These are phyloP conservation scores for Colletotrichum lini DNA, from an alignment of 2,329 filamentous ascomycete genomes.

Conservation along the genomic window DNA sequence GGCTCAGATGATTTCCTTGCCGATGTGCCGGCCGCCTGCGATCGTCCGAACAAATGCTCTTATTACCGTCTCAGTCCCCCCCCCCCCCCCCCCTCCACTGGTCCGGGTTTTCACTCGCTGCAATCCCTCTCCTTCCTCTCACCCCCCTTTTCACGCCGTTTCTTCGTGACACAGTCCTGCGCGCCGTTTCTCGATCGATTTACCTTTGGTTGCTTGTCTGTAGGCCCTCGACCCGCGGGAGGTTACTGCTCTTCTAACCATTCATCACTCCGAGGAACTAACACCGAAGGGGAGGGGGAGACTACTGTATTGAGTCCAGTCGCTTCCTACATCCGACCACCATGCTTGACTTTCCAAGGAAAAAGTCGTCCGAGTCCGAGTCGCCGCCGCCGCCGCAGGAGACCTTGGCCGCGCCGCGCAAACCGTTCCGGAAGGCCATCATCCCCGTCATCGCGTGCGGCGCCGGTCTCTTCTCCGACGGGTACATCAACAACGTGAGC, in stretches of 20 bases:
- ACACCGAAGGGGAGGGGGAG: too few species aligned
- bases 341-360: slow-evolving; percentile 27
- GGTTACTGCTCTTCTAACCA: too few species aligned
- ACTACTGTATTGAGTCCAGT: not conserved
- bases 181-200: too few species aligned
- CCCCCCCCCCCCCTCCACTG: not conserved
- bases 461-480: slow-evolving; percentile 91
- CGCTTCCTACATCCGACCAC: not conserved
- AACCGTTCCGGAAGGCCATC: slow-evolving; percentile 36
- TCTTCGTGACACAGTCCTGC: not conserved
- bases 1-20: slow-evolving; percentile 7
- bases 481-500: slow-evolving; percentile 88
- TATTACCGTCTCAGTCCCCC: not conserved
- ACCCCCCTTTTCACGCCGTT: not conserved
- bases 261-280: too few species aligned
- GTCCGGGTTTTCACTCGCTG: not conserved
- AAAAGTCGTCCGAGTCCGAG: slow-evolving; percentile 28
- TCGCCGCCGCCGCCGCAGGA: not conserved
- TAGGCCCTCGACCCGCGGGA: too few species aligned
- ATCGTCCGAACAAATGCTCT: slow-evolving; percentile 36
- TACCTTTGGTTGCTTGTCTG: too few species aligned
- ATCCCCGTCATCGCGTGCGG: slow-evolving; percentile 88
- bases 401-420: slow-evolving; percentile 10
- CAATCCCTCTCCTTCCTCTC: not conserved
- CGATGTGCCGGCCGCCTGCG: slow-evolving; percentile 7